Evolutionary conservation across 129 eudicot genomes (phyloP), one percentile per base, ranked within the genome.

Genomic region (Flaveria linearis): DNA sequence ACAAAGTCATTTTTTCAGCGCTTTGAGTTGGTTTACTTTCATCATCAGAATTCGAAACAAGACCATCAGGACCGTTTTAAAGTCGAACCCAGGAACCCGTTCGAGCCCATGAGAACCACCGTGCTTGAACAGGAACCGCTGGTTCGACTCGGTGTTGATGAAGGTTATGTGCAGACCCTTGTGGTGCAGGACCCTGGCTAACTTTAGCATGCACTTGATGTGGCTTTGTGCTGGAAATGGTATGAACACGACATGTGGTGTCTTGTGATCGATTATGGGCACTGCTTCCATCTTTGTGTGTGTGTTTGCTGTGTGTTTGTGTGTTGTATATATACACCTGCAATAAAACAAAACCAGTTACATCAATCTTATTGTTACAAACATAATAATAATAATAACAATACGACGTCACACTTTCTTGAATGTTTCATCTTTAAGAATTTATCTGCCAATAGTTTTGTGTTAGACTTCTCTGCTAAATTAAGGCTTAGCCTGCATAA

Each of bases 141-240:
- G 86, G 82, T 82, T 78, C 23, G 52, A 77, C 47, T 78, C 62
- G 3, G 83, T 82, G 72, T 82, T 82, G 79, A 82, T 58, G 39
- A 82, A 78, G 79, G 86, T 78, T n/a, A 81, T 77, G 30, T 53
- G 42, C 11, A 76, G 25, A 60, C 75, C 75, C 46, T 71, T 71
- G 74, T 71, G 74, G 82, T 82, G 82, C 41, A 76, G 82, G 18
- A 82, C 33, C 60, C 51, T 65, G 71, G 82, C 85, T 25, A 82
- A 75, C 47, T 82, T 82, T 5, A 82, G 78, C 82, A 82, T 76
- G 9, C 78, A 78, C 60, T 82, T 82, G 14, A 82, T 71, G 42
- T 82, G 85, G 75, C 82, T 76, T 76, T 82, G 85, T 5, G 74
- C 74, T 53, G 85, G 78, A 36, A 62, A 33, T 52, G 85, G 82